Evolutionary conservation across 2,329 filamentous ascomycete species (phyloP), one percentile per base, ranked within the genome.

Genomic region (Phialocephala subalpina): DNA sequence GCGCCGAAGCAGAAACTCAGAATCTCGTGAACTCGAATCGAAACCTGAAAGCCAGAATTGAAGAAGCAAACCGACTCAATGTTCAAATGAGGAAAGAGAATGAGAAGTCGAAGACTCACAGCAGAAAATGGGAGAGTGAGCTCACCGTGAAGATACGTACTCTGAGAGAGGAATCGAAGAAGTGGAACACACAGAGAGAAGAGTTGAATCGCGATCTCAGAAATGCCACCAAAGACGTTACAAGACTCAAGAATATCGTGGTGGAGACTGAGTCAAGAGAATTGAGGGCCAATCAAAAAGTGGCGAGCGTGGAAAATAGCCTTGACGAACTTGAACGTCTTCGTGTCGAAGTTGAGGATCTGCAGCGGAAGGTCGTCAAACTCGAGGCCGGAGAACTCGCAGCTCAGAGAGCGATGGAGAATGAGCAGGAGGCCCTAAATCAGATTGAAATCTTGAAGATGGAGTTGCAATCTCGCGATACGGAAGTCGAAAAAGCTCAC

Each of bases 1-100:
- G 92, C 1, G 90, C 88, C 0, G 92, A 95, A 75, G 92, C 92
- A 0, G 92, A 96, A 75, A 93, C 91, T 1, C 92, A 95, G 70
- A 93, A 94, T 61, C 80, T 96, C 3, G 87, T 95, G 69, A 90
- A 93, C 72, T 89, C 86, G 20, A 95, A 94, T 74, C 88, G 91
- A 20, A 88, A 87, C 22, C 80, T 95, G 35, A 92, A 90, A 76
- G 87, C 87, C 62, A 90, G 91, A 61, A 84, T 93, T 9, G 88
- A 91, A 63, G 91, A 93, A 63, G 89, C 90, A 1, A 92, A 92
- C 73, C 88, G 90, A 71, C 82, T 86, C 1, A 91, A 92, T 76
- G 82, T 87, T 66, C 89, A 92, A 73, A 84, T 90, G 59, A 90
- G 89, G 73, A 91, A 88, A 69, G 92, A 94, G 72, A 89, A 87